Evolutionary conservation across 2,329 filamentous ascomycete genomes (phyloP).

Genomic region (Colletotrichum lindemuthianum): DNA sequence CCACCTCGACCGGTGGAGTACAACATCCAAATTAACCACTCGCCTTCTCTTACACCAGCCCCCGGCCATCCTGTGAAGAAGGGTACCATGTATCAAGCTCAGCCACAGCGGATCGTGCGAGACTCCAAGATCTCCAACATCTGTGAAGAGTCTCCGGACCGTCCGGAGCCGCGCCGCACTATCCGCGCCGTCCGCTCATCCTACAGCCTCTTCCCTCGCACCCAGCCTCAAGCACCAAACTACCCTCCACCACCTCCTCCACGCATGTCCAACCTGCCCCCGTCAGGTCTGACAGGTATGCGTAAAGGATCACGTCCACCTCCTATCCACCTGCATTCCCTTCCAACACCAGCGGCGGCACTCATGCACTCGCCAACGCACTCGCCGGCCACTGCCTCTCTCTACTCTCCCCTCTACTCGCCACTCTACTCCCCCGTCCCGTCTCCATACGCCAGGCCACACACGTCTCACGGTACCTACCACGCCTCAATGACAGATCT

Average conservation of each 20-base stretch:
- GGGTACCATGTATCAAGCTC: constrained; percentile 22
- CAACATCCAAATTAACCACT: constrained; percentile 29
- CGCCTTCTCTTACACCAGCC: constrained; percentile 4
- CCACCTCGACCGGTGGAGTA: constrained; percentile 37
- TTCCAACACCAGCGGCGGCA: constrained; percentile 15
- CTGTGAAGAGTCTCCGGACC: not conserved
- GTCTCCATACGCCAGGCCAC: constrained; percentile 23
- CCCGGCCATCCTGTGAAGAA: constrained; percentile 1
- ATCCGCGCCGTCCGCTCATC: constrained; percentile 36
- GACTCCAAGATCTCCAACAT: constrained; percentile 1
- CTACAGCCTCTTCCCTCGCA: constrained; percentile 36
- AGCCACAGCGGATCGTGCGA: constrained; percentile 28
- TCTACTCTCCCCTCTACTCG: constrained; percentile 29
- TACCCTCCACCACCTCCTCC: constrained; percentile 25
- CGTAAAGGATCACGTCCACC: constrained; percentile 33
- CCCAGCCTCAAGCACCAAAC: constrained; percentile 13
- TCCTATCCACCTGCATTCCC: constrained; percentile 35
- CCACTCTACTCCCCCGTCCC: constrained; percentile 26
- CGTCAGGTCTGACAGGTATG: constrained; percentile 14
- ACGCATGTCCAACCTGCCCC: constrained; percentile 9
- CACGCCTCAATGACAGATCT: constrained; percentile 28
- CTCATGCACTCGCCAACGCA: constrained; percentile 17
- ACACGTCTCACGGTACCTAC: constrained; percentile 26
- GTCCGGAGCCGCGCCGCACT: constrained; percentile 36
- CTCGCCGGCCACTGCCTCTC: constrained; percentile 31